Evolutionary conservation across 805 yeast genomes (phyloP), one percentile per base, ranked within the genome.

Genomic region (Saturnispora diversa): DNA sequence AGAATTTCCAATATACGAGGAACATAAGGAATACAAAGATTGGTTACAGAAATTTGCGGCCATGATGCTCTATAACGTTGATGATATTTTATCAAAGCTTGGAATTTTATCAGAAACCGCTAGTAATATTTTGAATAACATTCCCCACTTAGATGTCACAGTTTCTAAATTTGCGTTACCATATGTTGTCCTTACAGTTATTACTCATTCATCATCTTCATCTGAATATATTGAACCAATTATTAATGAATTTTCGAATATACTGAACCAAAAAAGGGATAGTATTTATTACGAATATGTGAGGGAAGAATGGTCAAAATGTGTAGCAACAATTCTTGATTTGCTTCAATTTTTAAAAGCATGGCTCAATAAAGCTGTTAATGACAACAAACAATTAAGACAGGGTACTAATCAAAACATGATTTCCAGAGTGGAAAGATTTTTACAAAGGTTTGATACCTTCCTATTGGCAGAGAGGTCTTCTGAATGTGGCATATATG

Each of bases 341-440:
- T 76, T 88, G 3, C 62, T 88, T 21, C 97, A 92, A 52, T 86
- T 87, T 53, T 75, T 87, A 46, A 75, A 79, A 43, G 85, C 82
- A 50, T 87, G 96, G 95, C 52, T 62, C 1, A 64, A 71, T 2
- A 64, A 63, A 31, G 62, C 64, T 31, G 66, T 65, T 28, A 64
- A 55, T 39, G 63, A 45, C 46, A 37, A 29, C 8, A 42, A 39
- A 22, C 27, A 32, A 8, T 27, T 33, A 10, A 30, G 41, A 5
- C 41, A 24, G 6, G 38, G 26, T 4, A 31, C 20, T 31, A 31
- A 17, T 21, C 30, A 33, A 30, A 22, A 35, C 1, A 20, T 29
- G 5, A 37, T 43, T 26, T 24, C 31, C 41, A 63, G 48, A 51
- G 75, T 76, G 3, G 68, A 68, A 34, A 37, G 42, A 1, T 74